phyloP scores from a whole-genome alignment of 352 stramenopile genomes.

The Peronospora tabacina region DNA sequence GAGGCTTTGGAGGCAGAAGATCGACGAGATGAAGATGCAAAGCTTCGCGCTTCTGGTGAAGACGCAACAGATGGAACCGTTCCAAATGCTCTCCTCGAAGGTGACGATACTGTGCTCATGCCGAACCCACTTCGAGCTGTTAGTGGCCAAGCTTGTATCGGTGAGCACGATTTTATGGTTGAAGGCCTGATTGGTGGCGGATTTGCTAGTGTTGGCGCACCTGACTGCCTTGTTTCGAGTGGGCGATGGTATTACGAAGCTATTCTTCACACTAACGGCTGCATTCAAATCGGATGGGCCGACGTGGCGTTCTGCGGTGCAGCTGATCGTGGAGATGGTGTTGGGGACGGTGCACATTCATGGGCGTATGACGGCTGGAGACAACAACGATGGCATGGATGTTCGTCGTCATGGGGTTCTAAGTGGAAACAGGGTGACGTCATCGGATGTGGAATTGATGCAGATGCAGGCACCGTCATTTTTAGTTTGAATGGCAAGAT shows the following conservation, averaged over 20 bases:
- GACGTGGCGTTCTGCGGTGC: conserved; percentile 84
- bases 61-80: conserved; percentile 26
- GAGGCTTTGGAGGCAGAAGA: conserved; percentile 86
- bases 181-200: conserved; percentile 78
- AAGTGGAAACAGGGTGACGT: conserved; percentile 91
- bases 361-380: conserved; percentile 92
- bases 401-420: conserved; percentile 76
- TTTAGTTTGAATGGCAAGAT: conserved; percentile 91
- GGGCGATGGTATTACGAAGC: conserved; percentile 90
- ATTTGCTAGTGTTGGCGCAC: conserved; percentile 79
- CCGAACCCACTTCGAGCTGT: conserved; percentile 78
- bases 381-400: conserved; percentile 87
- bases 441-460: conserved; percentile 84
- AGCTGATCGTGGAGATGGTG: conserved; percentile 84
- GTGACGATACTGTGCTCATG: conserved; percentile 34
- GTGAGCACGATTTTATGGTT: conserved; percentile 77
- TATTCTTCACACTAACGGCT: conserved; percentile 87
- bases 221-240: conserved; percentile 67
- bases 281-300: conserved; percentile 92
- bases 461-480: conserved; percentile 81
- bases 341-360: conserved; percentile 88
- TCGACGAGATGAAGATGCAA: conserved; percentile 73
- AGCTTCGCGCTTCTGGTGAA: conserved; percentile 29
- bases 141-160: conserved; percentile 81
- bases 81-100: conserved; percentile 21